Evolutionary conservation across 2,329 filamentous ascomycete species (phyloP).

Genomic region (Cladosporium halotolerans): DNA sequence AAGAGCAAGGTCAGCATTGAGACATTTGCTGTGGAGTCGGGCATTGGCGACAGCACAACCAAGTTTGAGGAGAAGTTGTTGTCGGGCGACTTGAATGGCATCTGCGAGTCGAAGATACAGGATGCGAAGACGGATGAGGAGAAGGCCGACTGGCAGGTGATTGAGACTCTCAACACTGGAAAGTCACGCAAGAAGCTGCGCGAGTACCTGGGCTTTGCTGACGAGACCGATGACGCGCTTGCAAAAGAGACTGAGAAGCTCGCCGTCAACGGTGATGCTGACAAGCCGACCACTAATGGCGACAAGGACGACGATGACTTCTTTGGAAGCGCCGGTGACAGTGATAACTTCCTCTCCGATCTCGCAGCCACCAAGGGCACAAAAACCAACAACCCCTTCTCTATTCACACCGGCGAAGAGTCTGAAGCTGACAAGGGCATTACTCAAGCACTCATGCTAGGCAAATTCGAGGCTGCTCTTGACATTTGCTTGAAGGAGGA

Average conservation of each 20-base stretch:
- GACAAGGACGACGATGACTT: conserved; percentile 47
- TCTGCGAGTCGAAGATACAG: conserved; percentile 74
- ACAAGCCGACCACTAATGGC: conserved; percentile 25
- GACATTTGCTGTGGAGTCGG: conserved; percentile 81
- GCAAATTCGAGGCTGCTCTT: conserved; percentile 83
- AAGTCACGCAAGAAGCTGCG: conserved; percentile 82
- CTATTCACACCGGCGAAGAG: conserved; percentile 78
- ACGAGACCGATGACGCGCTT: conserved; percentile 44
- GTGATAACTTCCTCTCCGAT: conserved; percentile 80
- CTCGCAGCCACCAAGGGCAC: conserved; percentile 82
- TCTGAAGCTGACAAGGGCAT: conserved; percentile 77
- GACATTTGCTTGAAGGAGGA: conserved; percentile 84
- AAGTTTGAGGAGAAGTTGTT: conserved; percentile 79
- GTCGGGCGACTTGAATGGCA: conserved; percentile 66
- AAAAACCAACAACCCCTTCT: conserved; percentile 91
- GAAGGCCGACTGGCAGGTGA: conserved; percentile 92
- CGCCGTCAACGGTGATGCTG: conserved; percentile 51
- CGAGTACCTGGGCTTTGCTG: conserved; percentile 81
- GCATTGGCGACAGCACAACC: conserved; percentile 75
- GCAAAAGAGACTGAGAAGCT: conserved; percentile 37
- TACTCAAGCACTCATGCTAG: conserved; percentile 80
- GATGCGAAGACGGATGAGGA: conserved; percentile 79
- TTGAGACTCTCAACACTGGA: conserved; percentile 77
- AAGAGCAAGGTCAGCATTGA: conserved; percentile 76
- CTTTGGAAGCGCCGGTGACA: conserved; percentile 67